A percentile compares a stretch with the other conserved stretches of the same genome.
These are phyloP conservation scores for Arthroderma sp. DNA, from an alignment of 2,329 filamentous ascomycete genomes.

Conservation along the genomic window DNA sequence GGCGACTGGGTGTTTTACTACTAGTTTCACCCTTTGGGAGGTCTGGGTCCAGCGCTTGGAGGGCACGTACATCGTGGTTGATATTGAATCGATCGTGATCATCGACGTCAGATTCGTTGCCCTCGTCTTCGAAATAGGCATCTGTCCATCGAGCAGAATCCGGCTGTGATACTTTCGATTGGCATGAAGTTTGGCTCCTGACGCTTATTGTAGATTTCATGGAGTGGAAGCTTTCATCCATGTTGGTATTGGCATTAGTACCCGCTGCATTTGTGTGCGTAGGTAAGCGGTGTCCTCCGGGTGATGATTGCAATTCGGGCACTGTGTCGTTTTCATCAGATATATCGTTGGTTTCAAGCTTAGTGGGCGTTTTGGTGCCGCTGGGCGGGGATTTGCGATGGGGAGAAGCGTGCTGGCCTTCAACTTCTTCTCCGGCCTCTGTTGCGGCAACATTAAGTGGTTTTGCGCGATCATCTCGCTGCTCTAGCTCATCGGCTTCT, in stretches of 20 bases:
- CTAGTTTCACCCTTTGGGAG: too few species aligned
- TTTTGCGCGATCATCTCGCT: slow-evolving; percentile 55
- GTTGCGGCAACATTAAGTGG: slow-evolving; percentile 43
- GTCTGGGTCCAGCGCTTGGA: too few species aligned
- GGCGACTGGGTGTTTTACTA: too few species aligned
- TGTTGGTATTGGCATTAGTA: not conserved
- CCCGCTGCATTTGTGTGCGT: not conserved
- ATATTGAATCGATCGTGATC: not conserved
- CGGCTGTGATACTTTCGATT: slow-evolving; percentile 7
- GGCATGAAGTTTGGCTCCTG: slow-evolving; percentile 5
- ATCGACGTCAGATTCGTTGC: slow-evolving; percentile 6
- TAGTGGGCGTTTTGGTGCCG: not conserved
- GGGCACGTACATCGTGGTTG: too few species aligned
- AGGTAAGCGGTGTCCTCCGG: not conserved
- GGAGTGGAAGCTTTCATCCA: not conserved
- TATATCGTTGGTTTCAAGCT: not conserved
- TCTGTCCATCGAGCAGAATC: slow-evolving; percentile 12
- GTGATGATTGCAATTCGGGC: not conserved
- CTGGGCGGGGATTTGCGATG: not conserved
- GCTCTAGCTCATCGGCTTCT: slow-evolving; percentile 54
- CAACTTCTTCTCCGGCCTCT: slow-evolving; percentile 52
- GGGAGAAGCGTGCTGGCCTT: slow-evolving; percentile 33
- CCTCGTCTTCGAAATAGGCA: slow-evolving; percentile 10
- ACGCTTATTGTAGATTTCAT: not conserved
- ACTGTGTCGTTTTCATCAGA: slow-evolving; percentile 4